These are phyloP conservation scores for Leptodontidium sp. DNA, from an alignment of 2,329 filamentous ascomycete species.

Conservation along the genomic window DNA sequence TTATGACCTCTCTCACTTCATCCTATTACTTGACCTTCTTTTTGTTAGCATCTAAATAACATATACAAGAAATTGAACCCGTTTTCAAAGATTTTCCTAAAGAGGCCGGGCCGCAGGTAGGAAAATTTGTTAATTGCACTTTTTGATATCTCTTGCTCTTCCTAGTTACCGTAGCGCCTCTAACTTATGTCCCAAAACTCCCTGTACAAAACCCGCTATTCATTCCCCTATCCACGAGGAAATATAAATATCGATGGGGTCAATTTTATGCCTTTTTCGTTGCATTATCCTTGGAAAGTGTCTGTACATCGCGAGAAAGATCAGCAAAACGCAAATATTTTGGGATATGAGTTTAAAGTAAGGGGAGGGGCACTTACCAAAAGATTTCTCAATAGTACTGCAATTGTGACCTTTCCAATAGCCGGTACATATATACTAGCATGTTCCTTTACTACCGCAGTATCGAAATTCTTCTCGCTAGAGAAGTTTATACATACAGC, in stretches of 20 bases:
- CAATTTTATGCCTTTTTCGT: neutral
- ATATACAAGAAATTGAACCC: neutral
- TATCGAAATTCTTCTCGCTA: slow-evolving; percentile 91
- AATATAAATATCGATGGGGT: neutral
- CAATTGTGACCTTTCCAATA: slow-evolving; percentile 97
- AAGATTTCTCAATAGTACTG: slow-evolving; percentile 86
- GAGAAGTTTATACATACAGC: slow-evolving; percentile 99
- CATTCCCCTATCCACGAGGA: too few relatives aligned
- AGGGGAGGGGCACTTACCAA: slow-evolving; percentile 52
- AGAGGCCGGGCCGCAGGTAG: neutral
- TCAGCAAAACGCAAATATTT: neutral
- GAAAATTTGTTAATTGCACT: neutral
- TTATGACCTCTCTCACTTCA: too few relatives aligned
- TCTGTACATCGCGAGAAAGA: neutral
- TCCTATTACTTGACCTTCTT: too few relatives aligned
- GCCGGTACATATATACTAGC: slow-evolving; percentile 97
- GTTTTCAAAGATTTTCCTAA: too few relatives aligned
- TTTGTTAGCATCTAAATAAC: too few relatives aligned
- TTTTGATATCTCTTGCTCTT: slow-evolving; percentile 1
- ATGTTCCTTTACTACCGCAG: slow-evolving; percentile 88
- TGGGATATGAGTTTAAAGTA: neutral
- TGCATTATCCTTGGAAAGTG: slow-evolving; percentile 13
- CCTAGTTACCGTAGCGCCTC: neutral
- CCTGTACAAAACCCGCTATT: neutral
- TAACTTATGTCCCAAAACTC: neutral